Conservation (phyloP, 2,329 filamentous ascomycete species). For the Trichoderma brevicompactum region DNA sequence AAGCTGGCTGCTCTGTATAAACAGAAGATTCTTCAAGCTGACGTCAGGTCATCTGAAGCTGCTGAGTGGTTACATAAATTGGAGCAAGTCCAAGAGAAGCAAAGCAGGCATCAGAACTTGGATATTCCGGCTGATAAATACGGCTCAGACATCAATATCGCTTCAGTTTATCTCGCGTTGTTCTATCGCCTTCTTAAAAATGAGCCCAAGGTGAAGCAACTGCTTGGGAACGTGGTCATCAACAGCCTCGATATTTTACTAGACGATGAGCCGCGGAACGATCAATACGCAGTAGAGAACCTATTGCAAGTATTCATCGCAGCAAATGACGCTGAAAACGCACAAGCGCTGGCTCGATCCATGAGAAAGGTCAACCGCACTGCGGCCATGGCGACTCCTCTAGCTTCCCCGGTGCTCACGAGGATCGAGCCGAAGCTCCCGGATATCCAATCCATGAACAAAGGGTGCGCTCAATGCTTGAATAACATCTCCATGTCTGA, state of each 20-base stretch:
- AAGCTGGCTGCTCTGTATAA: constrained; percentile 47
- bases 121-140: constrained; percentile 48
- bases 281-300: constrained; percentile 49
- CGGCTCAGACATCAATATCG: constrained; percentile 49
- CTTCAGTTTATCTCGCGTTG: constrained; percentile 47
- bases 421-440: constrained; percentile 45
- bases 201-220: constrained; percentile 35
- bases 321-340: constrained; percentile 44
- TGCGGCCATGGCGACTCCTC: constrained; percentile 37
- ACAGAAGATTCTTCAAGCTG: constrained; percentile 39
- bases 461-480: constrained; percentile 47
- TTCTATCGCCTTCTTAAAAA: constrained; percentile 43
- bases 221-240: constrained; percentile 42
- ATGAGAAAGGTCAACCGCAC: constrained; percentile 44
- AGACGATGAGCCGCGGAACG: constrained; percentile 49
- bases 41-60: constrained; percentile 37
- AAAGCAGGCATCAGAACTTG: constrained; percentile 45
- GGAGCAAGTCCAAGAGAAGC: constrained; percentile 44
- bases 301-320: constrained; percentile 47
- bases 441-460: constrained; percentile 41
- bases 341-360: constrained; percentile 45
- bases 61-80: constrained; percentile 43
- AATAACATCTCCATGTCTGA: constrained; percentile 40
- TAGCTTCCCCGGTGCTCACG: constrained; percentile 38
- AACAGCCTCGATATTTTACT: constrained; percentile 47